phyloP scores from a whole-genome alignment of 2,329 filamentous ascomycete genomes.

The Hypoxylon sp. region DNA sequence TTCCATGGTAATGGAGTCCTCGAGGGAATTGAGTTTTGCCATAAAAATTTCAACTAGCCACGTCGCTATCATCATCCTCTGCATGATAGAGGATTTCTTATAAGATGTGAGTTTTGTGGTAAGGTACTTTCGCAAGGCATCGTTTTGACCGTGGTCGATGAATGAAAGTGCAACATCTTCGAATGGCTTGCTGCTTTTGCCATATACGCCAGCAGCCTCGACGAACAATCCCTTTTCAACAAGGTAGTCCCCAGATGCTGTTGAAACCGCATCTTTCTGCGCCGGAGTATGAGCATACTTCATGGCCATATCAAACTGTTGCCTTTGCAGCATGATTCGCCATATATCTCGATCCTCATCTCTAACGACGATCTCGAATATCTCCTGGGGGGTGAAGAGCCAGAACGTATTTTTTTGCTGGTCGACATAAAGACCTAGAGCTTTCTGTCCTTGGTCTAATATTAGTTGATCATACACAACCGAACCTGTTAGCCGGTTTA shows the following conservation, averaged over 20 bases:
- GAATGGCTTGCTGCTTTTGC: constrained; percentile 95
- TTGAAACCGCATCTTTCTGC: constrained; percentile 92
- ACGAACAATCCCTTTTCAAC: constrained; percentile 84
- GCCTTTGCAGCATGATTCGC: constrained; percentile 90
- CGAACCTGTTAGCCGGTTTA: constrained; percentile 88
- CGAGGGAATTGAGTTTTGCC: constrained; percentile 94
- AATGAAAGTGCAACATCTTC: constrained; percentile 94
- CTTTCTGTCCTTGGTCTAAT: constrained; percentile 82
- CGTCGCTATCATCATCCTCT: constrained; percentile 92
- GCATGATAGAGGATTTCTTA: constrained; percentile 90
- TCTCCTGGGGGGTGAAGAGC: constrained; percentile 92
- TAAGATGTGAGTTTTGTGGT: constrained; percentile 85
- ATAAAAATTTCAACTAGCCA: constrained; percentile 98
- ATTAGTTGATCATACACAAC: constrained; percentile 91
- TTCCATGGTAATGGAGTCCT: constrained; percentile 93
- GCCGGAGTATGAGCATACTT: constrained; percentile 83
- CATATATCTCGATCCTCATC: constrained; percentile 95
- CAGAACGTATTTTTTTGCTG: constrained; percentile 97
- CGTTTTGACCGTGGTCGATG: constrained; percentile 90
- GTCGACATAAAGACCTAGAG: constrained; percentile 89
- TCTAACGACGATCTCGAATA: constrained; percentile 91
- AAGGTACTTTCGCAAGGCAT: constrained; percentile 91
- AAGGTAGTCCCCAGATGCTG: constrained; percentile 90
- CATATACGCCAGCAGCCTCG: constrained; percentile 91
- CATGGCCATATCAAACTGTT: constrained; percentile 90